Evolutionary conservation across 106 monocot genomes (phyloP).

Genomic region (Dioscorea dumetorum): DNA sequence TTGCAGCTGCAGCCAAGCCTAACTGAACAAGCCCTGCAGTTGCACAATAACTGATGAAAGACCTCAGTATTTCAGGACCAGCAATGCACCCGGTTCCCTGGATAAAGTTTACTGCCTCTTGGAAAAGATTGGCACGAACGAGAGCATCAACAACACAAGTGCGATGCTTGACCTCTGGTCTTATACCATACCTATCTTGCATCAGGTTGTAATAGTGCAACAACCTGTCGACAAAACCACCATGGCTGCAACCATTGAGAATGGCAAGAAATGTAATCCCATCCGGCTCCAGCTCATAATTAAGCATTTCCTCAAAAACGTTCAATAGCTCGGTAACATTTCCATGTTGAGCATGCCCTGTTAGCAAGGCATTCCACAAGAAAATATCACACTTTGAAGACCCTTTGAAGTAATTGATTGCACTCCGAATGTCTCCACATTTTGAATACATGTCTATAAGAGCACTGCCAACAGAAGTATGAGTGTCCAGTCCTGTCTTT

Average conservation of each 20-base stretch:
- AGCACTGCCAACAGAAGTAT: constrained; percentile 15
- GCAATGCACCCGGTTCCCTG: neutral
- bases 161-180: constrained; percentile 10
- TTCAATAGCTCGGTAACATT: constrained; percentile 10
- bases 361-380: constrained; percentile 20
- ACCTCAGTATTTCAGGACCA: constrained; percentile 9
- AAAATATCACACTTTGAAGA: constrained; percentile 11
- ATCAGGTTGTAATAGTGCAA: constrained; percentile 8
- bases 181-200: constrained; percentile 6
- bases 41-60: constrained; percentile 18
- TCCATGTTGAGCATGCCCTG: constrained; percentile 22
- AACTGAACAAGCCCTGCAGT: constrained; percentile 2
- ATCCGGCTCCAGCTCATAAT: constrained; percentile 13
- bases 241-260: constrained; percentile 17
- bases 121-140: constrained; percentile 16
- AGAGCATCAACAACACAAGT: constrained; percentile 21
- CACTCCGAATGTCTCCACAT: constrained; percentile 11
- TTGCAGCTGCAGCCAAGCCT: constrained; percentile 14
- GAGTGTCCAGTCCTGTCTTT: constrained; percentile 11
- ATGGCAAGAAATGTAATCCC: constrained; percentile 19
- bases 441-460: constrained; percentile 29
- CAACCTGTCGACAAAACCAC: constrained; percentile 2
- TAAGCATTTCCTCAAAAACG: constrained; percentile 7
- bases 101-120: constrained; percentile 16
- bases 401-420: constrained; percentile 8